Percentiles rank a stretch among this genome's conserved stretches.
Conservation (phyloP, 108 stramenopile species). For the Pseudonitzschia multiseries region DNA sequence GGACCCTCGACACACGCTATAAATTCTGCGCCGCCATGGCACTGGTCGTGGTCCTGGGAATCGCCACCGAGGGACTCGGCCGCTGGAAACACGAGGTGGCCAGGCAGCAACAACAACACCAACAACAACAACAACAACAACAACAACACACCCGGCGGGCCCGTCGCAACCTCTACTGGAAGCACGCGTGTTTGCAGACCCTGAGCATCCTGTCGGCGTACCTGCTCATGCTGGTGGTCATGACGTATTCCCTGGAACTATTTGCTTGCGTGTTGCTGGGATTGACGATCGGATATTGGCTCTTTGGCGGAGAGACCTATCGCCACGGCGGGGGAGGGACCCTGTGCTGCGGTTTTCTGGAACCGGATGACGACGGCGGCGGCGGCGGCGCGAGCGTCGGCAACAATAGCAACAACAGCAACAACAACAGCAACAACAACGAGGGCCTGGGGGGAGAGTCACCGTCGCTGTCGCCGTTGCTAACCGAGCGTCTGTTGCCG, state of each 20-base stretch:
- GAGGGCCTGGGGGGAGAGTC: too few relatives aligned
- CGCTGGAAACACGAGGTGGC: constrained; percentile 33
- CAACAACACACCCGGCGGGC: too few relatives aligned
- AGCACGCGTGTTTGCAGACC: constrained; percentile 35
- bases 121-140: background rate
- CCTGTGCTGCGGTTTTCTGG: constrained; percentile 46
- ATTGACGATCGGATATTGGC: constrained; percentile 39
- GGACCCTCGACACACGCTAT: constrained; percentile 46
- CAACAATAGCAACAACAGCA: too few relatives aligned
- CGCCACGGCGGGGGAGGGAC: constrained; percentile 32
- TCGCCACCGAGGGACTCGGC: constrained; percentile 40
- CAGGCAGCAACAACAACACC: constrained; percentile 7
- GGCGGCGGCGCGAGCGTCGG: too few relatives aligned
- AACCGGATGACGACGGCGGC: background rate
- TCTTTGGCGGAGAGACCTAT: constrained; percentile 36
- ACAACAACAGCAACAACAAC: too few relatives aligned
- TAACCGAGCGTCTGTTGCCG: background rate
- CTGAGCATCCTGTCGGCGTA: constrained; percentile 50
- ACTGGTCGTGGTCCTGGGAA: constrained; percentile 35
- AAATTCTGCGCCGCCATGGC: constrained; percentile 49
- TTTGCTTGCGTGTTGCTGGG: constrained; percentile 45
- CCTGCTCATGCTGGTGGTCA: constrained; percentile 58
- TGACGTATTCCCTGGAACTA: constrained; percentile 59
- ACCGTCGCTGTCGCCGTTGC: too few relatives aligned
- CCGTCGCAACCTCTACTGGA: too few relatives aligned